Evolutionary conservation across 2,329 filamentous ascomycete genomes (phyloP), one percentile per base, ranked within the genome.

Genomic region (Penicillium sumatraense): DNA sequence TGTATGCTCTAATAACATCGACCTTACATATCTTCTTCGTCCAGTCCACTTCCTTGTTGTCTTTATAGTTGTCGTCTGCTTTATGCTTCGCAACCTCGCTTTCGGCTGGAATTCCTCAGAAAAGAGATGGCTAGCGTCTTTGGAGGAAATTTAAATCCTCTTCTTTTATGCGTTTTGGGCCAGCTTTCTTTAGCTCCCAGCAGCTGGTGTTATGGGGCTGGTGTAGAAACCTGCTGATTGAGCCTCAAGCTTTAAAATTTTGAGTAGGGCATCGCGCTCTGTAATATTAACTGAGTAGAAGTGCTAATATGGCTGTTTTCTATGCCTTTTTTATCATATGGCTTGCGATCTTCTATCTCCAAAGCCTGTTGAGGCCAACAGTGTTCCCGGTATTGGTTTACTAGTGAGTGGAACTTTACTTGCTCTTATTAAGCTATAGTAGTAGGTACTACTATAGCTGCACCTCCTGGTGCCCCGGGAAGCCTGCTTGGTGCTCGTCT

Each of bases 231-330:
- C 88, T 0, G 90, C 86, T 0, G 89, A 83, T 2, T 86, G 85
- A 2, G 84, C 82, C 66, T 87, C 83, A 62, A 84, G 78, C 31
- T 89, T 88, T 1, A 96, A 83, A 56, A 92, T 89, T 56, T 89
- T 89, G 0, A 97, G 76, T 0, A 96, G 81, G 70, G 88, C 90
- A 73, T 93, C 89, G 65, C 96, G 95, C 51, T 90, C 87, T 0
- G 88, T 90, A 36, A 96, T 96, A 63, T 96, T 96, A 57, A 92
- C 91, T n/a, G n/a, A n/a, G n/a, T n/a, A n/a, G n/a, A n/a, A n/a
- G n/a, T n/a, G n/a, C n/a, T n/a, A n/a, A n/a, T n/a, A n/a, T n/a
- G n/a, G n/a, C n/a, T n/a, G n/a, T n/a, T n/a, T n/a, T n/a, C n/a
- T n/a, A n/a, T n/a, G n/a, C n/a, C n/a, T n/a, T n/a, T n/a, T n/a